Evolutionary conservation across 2,329 filamentous ascomycete species (phyloP).

Genomic region (Reticulascus tulasneorum): DNA sequence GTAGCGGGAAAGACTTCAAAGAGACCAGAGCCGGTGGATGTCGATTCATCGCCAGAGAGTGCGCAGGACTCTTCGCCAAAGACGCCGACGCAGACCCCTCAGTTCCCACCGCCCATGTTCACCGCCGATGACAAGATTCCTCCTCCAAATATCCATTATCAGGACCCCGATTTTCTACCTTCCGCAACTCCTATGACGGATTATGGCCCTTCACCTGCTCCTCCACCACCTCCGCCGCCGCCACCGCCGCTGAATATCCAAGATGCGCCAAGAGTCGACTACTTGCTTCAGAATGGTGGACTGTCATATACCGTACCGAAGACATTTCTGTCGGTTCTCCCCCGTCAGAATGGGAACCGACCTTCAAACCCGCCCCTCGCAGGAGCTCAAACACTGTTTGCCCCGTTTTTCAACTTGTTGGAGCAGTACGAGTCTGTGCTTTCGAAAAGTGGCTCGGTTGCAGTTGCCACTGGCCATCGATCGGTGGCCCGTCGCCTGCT

Average conservation of each 20-base stretch:
- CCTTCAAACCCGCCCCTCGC: constrained; percentile 61
- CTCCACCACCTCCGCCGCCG: constrained; percentile 62
- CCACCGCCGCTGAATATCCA: constrained; percentile 68
- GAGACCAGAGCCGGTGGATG: constrained; percentile 35
- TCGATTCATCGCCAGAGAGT: constrained; percentile 43
- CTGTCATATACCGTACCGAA: constrained; percentile 68
- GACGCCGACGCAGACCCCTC: constrained; percentile 54
- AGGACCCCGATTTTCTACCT: constrained; percentile 32
- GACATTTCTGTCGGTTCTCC: constrained; percentile 64
- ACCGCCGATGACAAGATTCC: constrained; percentile 31
- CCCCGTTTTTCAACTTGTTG: constrained; percentile 75
- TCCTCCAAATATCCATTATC: constrained; percentile 30
- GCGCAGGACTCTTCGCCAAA: constrained; percentile 55
- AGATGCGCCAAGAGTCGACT: constrained; percentile 81
- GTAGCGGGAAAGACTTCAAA: constrained; percentile 27
- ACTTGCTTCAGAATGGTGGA: constrained; percentile 85
- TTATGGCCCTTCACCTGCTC: constrained; percentile 34
- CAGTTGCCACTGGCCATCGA: constrained; percentile 90
- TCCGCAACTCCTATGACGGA: constrained; percentile 36
- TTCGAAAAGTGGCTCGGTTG: constrained; percentile 78
- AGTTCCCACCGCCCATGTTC: constrained; percentile 44
- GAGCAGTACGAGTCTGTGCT: constrained; percentile 84
- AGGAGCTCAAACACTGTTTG: constrained; percentile 72
- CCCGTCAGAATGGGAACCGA: constrained; percentile 51
- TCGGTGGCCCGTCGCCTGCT: constrained; percentile 88